A percentile compares a stretch with the other conserved stretches of the same genome.
Evolutionary conservation across 202 grass and related monocot genomes (phyloP).

Genomic region (Eragrostis tef): DNA sequence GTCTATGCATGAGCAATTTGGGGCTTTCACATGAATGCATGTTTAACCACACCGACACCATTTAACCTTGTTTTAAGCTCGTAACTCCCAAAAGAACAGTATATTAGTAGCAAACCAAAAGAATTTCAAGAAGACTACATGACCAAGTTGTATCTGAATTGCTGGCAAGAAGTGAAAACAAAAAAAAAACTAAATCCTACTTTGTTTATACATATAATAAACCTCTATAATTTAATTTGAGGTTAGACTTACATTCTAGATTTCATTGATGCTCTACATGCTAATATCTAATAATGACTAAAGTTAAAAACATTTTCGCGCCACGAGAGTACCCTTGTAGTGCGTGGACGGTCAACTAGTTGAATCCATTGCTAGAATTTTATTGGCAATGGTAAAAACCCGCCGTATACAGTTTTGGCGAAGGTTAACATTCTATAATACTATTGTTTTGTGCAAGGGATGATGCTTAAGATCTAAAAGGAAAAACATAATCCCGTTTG

Average conservation of each 20-base stretch:
- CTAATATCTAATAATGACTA: neutral
- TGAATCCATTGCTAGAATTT: neutral
- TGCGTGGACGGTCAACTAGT: too few relatives aligned
- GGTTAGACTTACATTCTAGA: neutral
- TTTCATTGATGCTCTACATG: neutral
- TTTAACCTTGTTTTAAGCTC: too few relatives aligned
- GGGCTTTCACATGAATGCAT: neutral
- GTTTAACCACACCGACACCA: neutral
- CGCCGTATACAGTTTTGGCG: neutral
- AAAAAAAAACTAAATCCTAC: neutral
- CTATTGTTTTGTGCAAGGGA: neutral
- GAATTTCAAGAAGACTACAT: neutral
- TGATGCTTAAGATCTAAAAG: neutral
- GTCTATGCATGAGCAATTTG: neutral
- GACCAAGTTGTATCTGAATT: neutral
- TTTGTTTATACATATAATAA: neutral
- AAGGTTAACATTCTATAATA: neutral
- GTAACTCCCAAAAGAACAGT: too few relatives aligned
- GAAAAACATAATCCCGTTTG: neutral
- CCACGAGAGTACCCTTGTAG: too few relatives aligned
- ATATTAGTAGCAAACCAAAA: too few relatives aligned
- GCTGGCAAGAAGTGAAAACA: neutral
- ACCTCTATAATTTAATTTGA: neutral
- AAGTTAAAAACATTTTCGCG: neutral
- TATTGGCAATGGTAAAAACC: neutral